Evolutionary conservation across 305 asterid species (phyloP).

Genomic region (Nicotiana rustica): DNA sequence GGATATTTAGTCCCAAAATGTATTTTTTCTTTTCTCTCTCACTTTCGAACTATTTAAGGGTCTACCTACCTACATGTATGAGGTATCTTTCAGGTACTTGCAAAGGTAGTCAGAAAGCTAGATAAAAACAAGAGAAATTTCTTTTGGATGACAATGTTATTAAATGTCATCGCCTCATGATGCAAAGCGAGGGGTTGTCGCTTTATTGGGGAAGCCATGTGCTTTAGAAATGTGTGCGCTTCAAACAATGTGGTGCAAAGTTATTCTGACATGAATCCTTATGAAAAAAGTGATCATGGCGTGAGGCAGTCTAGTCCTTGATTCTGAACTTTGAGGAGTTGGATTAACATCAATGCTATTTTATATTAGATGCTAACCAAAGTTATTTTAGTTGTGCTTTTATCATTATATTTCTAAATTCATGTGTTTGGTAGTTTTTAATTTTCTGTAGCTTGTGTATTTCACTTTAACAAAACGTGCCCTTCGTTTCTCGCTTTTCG

Average conservation of each 20-base stretch:
- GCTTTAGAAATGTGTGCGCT: background rate
- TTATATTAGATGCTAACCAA: background rate
- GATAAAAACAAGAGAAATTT: conserved; percentile 25
- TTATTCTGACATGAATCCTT: background rate
- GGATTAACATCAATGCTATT: conserved; percentile 1
- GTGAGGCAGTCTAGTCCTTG: background rate
- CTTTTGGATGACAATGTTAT: conserved; percentile 14
- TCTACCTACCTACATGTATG: conserved; percentile 27
- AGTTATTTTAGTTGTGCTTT: conserved; percentile 2
- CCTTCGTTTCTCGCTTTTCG: background rate
- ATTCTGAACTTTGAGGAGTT: background rate
- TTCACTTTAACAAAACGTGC: background rate
- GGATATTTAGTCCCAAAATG: conserved; percentile 12
- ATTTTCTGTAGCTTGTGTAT: background rate
- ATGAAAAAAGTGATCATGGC: background rate
- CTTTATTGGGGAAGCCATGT: background rate
- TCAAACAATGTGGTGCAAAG: background rate
- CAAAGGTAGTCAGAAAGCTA: background rate
- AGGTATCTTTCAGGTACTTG: background rate
- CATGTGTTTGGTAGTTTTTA: background rate
- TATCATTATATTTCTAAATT: background rate
- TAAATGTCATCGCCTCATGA: background rate
- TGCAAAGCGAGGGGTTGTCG: background rate
- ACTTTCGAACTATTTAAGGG: background rate
- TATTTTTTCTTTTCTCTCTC: conserved; percentile 7